A percentile compares a stretch with the other conserved stretches of the same genome.
Conservation (phyloP, 108 stramenopile genomes). For the Cyclostephanos tholiformis region DNA sequence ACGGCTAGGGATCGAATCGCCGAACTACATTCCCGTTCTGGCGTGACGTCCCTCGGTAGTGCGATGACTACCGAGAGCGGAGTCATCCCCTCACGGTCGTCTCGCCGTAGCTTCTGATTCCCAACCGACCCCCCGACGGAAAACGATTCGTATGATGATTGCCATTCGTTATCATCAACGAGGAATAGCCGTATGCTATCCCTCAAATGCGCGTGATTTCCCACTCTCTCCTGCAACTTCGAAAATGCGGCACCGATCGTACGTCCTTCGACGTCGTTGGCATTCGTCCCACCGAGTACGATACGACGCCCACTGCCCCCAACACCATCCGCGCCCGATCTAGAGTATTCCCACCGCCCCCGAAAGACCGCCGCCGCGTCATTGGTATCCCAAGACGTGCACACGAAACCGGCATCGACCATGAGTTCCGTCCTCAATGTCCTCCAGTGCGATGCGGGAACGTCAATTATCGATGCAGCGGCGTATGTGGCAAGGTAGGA, state of each 20-base stretch:
- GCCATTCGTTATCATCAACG: slow-evolving; percentile 67
- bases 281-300: too few species aligned
- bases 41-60: slow-evolving; percentile 51
- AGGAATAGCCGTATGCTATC: slow-evolving; percentile 68
- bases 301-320: too few species aligned
- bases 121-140: background rate
- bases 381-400: slow-evolving; percentile 61
- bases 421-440: slow-evolving; percentile 60
- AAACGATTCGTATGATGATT: slow-evolving; percentile 7
- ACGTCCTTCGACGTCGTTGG: background rate
- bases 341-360: slow-evolving; percentile 38
- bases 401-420: slow-evolving; percentile 53
- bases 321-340: background rate
- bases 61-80: slow-evolving; percentile 70
- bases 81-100: slow-evolving; percentile 15
- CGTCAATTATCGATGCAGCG: slow-evolving; percentile 31
- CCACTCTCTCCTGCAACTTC: slow-evolving; percentile 50
- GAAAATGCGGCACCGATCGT: slow-evolving; percentile 43
- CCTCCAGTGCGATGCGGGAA: slow-evolving; percentile 51
- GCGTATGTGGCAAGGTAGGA: slow-evolving; percentile 59
- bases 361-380: slow-evolving; percentile 72
- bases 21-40: slow-evolving; percentile 45
- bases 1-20: slow-evolving; percentile 37
- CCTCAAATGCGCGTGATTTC: slow-evolving; percentile 40
- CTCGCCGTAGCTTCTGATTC: background rate